These are phyloP conservation scores for Lomentospora prolificans DNA, from an alignment of 2,329 filamentous ascomycete genomes.

Conservation along the genomic window DNA sequence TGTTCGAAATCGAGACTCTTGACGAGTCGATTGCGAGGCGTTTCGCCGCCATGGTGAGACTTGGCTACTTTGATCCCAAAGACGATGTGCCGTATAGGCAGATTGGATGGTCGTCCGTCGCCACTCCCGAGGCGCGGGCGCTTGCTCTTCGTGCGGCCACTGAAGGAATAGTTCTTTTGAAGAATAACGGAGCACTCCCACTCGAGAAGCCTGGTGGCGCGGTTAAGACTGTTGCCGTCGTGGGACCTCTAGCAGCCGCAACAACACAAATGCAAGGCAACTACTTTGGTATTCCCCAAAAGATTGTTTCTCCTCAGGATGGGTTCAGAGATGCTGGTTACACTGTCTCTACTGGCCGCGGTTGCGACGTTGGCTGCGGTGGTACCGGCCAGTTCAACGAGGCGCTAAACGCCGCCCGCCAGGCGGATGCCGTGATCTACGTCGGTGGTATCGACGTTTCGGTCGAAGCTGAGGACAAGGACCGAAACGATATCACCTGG, in stretches of 20 bases:
- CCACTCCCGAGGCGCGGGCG: slow-evolving; percentile 39
- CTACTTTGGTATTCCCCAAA: slow-evolving; percentile 6
- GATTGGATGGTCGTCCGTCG: slow-evolving; percentile 45
- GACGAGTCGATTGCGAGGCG: slow-evolving; percentile 39
- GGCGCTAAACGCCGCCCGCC: slow-evolving; percentile 28
- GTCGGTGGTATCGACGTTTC: slow-evolving; percentile 44
- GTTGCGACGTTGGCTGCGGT: not conserved
- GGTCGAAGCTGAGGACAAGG: slow-evolving; percentile 40
- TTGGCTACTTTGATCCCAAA: slow-evolving; percentile 46
- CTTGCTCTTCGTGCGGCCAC: slow-evolving; percentile 46
- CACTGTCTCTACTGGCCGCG: slow-evolving; percentile 11
- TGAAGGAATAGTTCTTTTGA: slow-evolving; percentile 72
- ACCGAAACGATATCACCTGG: slow-evolving; percentile 43
- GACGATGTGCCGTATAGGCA: slow-evolving; percentile 26
- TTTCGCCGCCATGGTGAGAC: slow-evolving; percentile 44
- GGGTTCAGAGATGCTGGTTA: slow-evolving; percentile 4
- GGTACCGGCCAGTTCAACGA: not conserved
- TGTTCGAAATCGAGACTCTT: slow-evolving; percentile 18
- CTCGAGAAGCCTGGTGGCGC: slow-evolving; percentile 54
- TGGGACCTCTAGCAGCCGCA: slow-evolving; percentile 40
- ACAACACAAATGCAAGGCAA: slow-evolving; percentile 8
- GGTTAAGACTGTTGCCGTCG: slow-evolving; percentile 58
- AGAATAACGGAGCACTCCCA: slow-evolving; percentile 70
- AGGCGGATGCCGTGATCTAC: slow-evolving; percentile 42
- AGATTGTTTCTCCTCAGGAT: slow-evolving; percentile 3